A percentile compares a stretch with the other conserved stretches of the same genome.
These are phyloP conservation scores for Brasenia schreberi DNA, from an alignment of 164 flowering plant genomes.

Conservation along the genomic window DNA sequence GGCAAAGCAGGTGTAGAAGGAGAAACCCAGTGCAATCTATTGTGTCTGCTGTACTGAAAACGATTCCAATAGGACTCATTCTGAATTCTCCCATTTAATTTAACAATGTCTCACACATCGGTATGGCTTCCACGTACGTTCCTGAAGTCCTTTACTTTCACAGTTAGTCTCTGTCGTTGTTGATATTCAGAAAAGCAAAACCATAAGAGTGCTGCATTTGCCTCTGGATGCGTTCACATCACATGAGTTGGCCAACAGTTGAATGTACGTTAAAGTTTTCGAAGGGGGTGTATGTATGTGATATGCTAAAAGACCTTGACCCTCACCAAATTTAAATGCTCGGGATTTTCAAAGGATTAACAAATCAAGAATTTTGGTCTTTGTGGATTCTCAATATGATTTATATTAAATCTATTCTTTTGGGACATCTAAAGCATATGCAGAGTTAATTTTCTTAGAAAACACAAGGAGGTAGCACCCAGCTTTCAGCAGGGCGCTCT, in stretches of 20 bases:
- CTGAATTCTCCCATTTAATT: background rate
- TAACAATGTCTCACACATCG: background rate
- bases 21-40: background rate
- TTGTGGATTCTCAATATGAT: too few relatives aligned
- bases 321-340: too few relatives aligned
- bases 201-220: background rate
- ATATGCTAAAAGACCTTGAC: too few relatives aligned
- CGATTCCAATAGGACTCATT: background rate
- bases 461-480: too few relatives aligned
- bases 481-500: too few relatives aligned
- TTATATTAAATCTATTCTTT: too few relatives aligned
- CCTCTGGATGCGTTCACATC: background rate
- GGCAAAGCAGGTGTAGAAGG: background rate
- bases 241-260: background rate
- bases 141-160: background rate
- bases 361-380: too few relatives aligned
- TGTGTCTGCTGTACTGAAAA: background rate
- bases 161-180: background rate
- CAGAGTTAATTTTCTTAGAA: too few relatives aligned
- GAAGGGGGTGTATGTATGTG: background rate
- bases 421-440: too few relatives aligned
- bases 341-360: too few relatives aligned
- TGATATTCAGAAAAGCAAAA: background rate
- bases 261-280: background rate
- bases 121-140: background rate